phyloP scores from a whole-genome alignment of 1,284 basidiomycete species.

The Coriolopsis trogii region DNA sequence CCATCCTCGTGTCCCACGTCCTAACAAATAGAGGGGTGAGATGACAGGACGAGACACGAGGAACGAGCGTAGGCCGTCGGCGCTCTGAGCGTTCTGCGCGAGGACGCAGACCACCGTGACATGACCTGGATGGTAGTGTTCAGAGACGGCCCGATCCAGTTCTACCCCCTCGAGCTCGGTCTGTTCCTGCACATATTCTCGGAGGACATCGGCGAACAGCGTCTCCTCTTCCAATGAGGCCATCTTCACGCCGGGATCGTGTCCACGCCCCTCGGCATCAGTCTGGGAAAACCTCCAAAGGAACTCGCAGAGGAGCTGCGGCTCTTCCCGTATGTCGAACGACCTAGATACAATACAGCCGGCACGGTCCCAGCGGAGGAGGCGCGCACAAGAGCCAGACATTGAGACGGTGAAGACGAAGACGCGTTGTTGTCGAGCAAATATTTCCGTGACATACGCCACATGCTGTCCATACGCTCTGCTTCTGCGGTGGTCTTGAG shows the following conservation, averaged over 20 bases:
- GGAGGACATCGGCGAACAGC: slow-evolving; percentile 1
- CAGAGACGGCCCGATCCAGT: not conserved
- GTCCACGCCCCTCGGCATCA: not conserved
- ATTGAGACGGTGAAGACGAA: slow-evolving; percentile 4
- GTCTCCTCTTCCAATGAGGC: slow-evolving; percentile 1
- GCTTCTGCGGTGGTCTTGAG: not conserved
- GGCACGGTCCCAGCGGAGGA: slow-evolving; percentile 14
- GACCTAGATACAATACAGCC: slow-evolving; percentile 3
- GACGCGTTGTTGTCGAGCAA: slow-evolving; percentile 9
- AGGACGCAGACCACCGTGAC: not conserved
- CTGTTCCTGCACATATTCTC: not conserved
- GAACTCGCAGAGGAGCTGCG: slow-evolving; percentile 5
- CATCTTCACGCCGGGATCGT: not conserved
- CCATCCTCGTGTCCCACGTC: slow-evolving; percentile 9
- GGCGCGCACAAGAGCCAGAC: slow-evolving; percentile 4
- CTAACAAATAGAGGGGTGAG: not conserved
- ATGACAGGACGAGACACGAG: slow-evolving; percentile 11
- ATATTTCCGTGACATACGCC: not conserved
- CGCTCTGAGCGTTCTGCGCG: no score
- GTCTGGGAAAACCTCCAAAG: slow-evolving; percentile 6
- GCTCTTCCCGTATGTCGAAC: slow-evolving; percentile 10
- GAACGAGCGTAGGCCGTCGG: not conserved
- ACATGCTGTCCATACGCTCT: slow-evolving; percentile 3
- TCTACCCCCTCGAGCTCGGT: slow-evolving; percentile 1
- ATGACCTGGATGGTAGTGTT: slow-evolving; percentile 5